A percentile compares a stretch with the other conserved stretches of the same genome.
phyloP scores from a whole-genome alignment of 306 rosid genomes.

The Rosa persica region DNA sequence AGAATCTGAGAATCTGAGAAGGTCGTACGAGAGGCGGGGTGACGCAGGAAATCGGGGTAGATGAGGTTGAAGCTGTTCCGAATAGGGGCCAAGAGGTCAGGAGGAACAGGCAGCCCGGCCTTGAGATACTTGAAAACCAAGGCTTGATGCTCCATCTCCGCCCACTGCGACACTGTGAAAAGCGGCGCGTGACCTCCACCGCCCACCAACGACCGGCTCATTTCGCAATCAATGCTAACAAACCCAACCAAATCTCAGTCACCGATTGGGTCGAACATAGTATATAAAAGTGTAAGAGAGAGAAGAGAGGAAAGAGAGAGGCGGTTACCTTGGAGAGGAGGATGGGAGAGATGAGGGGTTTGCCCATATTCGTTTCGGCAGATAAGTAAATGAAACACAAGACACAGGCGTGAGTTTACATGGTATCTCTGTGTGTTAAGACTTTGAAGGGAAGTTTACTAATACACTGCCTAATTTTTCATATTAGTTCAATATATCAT shows the following conservation, averaged over 20 bases:
- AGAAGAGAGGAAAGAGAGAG: neutral
- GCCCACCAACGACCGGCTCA: conserved; percentile 27
- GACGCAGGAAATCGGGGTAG: conserved; percentile 45
- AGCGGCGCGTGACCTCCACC: conserved; percentile 29
- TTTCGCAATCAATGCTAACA: conserved; percentile 7
- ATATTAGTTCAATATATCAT: no score
- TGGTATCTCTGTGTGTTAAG: no score
- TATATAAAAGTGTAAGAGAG: neutral
- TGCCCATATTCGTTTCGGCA: neutral
- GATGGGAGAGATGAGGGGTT: neutral
- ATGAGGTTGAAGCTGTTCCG: conserved; percentile 56
- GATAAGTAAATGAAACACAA: neutral
- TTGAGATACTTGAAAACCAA: conserved; percentile 67
- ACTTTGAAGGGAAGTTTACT: no score
- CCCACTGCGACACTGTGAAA: conserved; percentile 73
- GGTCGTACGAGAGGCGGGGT: conserved; percentile 35
- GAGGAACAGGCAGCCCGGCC: conserved; percentile 65
- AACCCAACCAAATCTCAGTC: conserved; percentile 7
- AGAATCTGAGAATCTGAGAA: neutral
- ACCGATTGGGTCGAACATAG: neutral
- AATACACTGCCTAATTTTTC: no score
- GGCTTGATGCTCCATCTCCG: conserved; percentile 81
- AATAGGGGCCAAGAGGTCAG: conserved; percentile 63
- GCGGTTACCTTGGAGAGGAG: conserved; percentile 14
- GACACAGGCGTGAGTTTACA: neutral